Percentiles rank a stretch among this genome's conserved stretches.
These are phyloP conservation scores for Mucor irregularis DNA, from an alignment of 371 early-diverging fungal species.

Conservation along the genomic window DNA sequence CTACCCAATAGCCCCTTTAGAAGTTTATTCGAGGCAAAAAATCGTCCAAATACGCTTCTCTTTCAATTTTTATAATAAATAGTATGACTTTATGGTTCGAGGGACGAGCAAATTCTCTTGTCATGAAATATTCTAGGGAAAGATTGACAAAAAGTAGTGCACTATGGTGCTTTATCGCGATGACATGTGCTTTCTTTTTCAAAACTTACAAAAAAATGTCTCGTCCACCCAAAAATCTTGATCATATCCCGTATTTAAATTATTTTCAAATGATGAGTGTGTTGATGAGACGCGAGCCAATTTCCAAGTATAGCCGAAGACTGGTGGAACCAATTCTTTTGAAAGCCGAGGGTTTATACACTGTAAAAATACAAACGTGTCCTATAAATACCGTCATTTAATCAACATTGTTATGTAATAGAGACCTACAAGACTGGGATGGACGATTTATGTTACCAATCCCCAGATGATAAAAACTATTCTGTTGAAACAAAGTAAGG, in stretches of 20 bases:
- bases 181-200: neutral
- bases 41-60: too few species aligned
- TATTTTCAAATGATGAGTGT: slow-evolving; percentile 8
- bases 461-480: neutral
- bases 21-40: too few species aligned
- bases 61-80: neutral
- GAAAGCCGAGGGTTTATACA: neutral
- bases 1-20: too few species aligned
- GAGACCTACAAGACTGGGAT: slow-evolving; percentile 4
- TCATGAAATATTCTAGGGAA: neutral
- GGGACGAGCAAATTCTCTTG: too few species aligned
- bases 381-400: too few species aligned
- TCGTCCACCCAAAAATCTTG: neutral
- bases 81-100: too few species aligned
- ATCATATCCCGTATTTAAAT: slow-evolving; percentile 4
- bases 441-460: slow-evolving; percentile 1
- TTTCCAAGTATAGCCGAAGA: neutral
- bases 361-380: neutral
- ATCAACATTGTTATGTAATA: neutral
- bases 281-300: neutral
- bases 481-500: slow-evolving; percentile 1
- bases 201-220: neutral
- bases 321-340: slow-evolving; percentile 1
- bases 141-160: neutral
- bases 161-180: neutral